Evolutionary conservation across 2,329 filamentous ascomycete genomes (phyloP).

Genomic region (Phialemonium atrogriseum): DNA sequence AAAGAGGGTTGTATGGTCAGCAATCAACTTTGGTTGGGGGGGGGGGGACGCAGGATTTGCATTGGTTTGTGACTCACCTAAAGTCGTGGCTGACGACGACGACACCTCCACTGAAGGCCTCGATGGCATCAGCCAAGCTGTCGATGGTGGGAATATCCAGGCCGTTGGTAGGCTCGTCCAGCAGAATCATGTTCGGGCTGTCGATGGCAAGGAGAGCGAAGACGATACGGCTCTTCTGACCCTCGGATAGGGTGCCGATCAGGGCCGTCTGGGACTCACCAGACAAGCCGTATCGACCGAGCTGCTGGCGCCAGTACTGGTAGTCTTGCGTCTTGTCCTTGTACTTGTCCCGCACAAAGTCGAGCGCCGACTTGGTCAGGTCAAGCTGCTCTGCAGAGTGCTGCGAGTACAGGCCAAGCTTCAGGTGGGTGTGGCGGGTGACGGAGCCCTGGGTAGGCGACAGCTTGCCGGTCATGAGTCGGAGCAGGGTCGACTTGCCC

Average conservation of each 20-base stretch:
- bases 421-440: slow-evolving; percentile 92
- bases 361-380: slow-evolving; percentile 92
- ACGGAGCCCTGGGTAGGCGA: slow-evolving; percentile 76
- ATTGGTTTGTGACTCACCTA: slow-evolving; percentile 55
- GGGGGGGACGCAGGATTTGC: background rate
- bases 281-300: slow-evolving; percentile 86
- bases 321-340: slow-evolving; percentile 84
- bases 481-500: slow-evolving; percentile 92
- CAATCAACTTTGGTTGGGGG: background rate
- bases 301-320: slow-evolving; percentile 98
- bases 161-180: slow-evolving; percentile 99
- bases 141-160: slow-evolving; percentile 98
- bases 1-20: slow-evolving; percentile 10
- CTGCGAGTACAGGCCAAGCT: slow-evolving; percentile 96
- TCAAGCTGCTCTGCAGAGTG: slow-evolving; percentile 98
- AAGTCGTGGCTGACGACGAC: slow-evolving; percentile 99
- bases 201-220: slow-evolving; percentile 96
- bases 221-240: slow-evolving; percentile 96
- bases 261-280: slow-evolving; percentile 93
- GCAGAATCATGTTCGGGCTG: slow-evolving; percentile 89
- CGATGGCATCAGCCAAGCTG: slow-evolving; percentile 94
- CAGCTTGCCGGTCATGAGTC: slow-evolving; percentile 93
- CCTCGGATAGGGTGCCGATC: slow-evolving; percentile 96
- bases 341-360: slow-evolving; percentile 98
- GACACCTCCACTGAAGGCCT: slow-evolving; percentile 91